These are phyloP conservation scores for Pichia pseudocactophila DNA, from an alignment of 805 yeast species.

Conservation along the genomic window DNA sequence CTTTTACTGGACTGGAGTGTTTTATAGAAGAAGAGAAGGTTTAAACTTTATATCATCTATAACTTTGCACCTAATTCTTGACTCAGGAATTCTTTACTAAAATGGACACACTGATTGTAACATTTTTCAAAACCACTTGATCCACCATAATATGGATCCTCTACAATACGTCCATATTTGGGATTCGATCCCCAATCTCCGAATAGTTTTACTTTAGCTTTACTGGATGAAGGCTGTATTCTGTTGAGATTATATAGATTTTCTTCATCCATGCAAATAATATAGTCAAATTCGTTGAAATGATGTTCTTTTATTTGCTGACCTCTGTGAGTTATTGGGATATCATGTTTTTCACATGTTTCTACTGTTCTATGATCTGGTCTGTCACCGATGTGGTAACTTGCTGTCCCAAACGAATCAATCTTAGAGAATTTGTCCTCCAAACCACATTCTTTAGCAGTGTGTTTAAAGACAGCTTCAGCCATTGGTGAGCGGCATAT, in stretches of 20 bases:
- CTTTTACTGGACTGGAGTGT: conserved; percentile 85
- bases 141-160: conserved; percentile 93
- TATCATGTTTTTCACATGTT: conserved; percentile 62
- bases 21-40: conserved; percentile 52
- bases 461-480: conserved; percentile 75
- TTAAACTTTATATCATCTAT: conserved; percentile 1
- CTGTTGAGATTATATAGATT: conserved; percentile 43
- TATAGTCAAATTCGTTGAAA: conserved; percentile 53
- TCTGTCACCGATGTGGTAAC: conserved; percentile 71
- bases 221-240: conserved; percentile 43
- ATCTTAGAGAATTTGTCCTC: conserved; percentile 39
- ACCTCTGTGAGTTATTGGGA: conserved; percentile 66
- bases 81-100: conserved; percentile 60
- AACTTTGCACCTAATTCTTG: conserved; percentile 28
- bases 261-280: conserved; percentile 64
- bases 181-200: conserved; percentile 69
- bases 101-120: conserved; percentile 65
- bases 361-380: conserved; percentile 72
- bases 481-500: conserved; percentile 98
- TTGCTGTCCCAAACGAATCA: conserved; percentile 87
- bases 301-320: conserved; percentile 52
- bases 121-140: conserved; percentile 71
- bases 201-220: conserved; percentile 50
- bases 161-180: conserved; percentile 49
- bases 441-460: conserved; percentile 44